phyloP scores from a whole-genome alignment of 2,329 filamentous ascomycete genomes.

The Penicillium sp. region DNA sequence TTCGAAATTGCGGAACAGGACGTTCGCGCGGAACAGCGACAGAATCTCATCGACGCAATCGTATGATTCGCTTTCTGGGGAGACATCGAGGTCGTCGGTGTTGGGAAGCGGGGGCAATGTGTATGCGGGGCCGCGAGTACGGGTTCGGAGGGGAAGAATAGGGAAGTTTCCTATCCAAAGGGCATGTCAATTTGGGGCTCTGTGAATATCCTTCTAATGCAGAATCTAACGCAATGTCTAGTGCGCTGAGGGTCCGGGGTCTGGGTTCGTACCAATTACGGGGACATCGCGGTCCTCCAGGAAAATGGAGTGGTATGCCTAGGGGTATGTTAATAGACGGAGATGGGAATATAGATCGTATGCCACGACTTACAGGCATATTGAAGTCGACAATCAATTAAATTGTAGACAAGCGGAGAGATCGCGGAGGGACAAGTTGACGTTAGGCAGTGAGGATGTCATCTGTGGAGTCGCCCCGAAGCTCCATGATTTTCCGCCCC shows the following conservation, averaged over 20 bases:
- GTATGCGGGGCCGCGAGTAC: slow-evolving; percentile 92
- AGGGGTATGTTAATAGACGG: slow-evolving; percentile 14
- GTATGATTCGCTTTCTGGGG: slow-evolving; percentile 89
- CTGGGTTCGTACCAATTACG: slow-evolving; percentile 55
- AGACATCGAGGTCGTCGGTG: slow-evolving; percentile 54
- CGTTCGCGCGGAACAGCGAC: slow-evolving; percentile 92
- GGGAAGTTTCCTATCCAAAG: slow-evolving; percentile 76
- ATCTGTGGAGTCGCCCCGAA: slow-evolving; percentile 27
- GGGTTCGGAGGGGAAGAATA: slow-evolving; percentile 89
- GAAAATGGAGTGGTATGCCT: slow-evolving; percentile 99
- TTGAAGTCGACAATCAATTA: slow-evolving; percentile 23
- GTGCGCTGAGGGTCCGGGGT: slow-evolving; percentile 10
- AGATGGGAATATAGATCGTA: not conserved
- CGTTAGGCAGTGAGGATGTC: slow-evolving; percentile 28
- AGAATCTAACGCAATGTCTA: not conserved
- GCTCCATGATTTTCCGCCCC: slow-evolving; percentile 41
- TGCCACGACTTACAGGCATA: slow-evolving; percentile 48
- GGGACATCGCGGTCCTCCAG: slow-evolving; percentile 73
- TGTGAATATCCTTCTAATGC: not conserved
- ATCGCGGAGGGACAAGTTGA: slow-evolving; percentile 10
- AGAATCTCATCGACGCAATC: slow-evolving; percentile 95
- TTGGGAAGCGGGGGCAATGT: slow-evolving; percentile 69
- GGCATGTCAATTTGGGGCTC: slow-evolving; percentile 12
- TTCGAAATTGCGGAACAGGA: slow-evolving; percentile 99
- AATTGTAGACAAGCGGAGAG: slow-evolving; percentile 4